A percentile compares a stretch with the other conserved stretches of the same genome.
These are phyloP conservation scores for Pilobolus umbonatus DNA, from an alignment of 192 early-diverging fungal species.

Conservation along the genomic window DNA sequence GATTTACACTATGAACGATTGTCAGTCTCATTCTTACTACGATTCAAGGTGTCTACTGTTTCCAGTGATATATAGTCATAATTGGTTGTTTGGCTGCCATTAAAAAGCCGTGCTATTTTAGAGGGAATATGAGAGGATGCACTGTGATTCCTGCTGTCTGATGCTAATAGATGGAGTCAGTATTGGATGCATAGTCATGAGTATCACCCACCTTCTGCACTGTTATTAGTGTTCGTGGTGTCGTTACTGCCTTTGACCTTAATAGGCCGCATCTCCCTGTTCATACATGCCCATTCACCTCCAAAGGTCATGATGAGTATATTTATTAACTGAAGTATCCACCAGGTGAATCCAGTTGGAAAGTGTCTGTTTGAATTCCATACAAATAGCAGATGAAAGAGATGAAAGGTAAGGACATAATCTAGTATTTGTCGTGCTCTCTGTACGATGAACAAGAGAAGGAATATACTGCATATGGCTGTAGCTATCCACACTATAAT, in stretches of 20 bases:
- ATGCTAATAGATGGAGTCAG: too few species aligned
- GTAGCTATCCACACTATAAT: constrained; percentile 62
- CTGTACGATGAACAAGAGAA: constrained; percentile 64
- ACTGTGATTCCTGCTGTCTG: too few species aligned
- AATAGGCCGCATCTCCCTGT: constrained; percentile 76
- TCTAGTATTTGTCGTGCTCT: constrained; percentile 73
- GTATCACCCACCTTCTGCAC: too few species aligned
- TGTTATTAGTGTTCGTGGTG: constrained; percentile 6
- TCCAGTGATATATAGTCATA: too few species aligned
- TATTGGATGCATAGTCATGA: too few species aligned
- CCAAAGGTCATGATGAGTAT: constrained; percentile 62
- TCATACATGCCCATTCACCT: constrained; percentile 79
- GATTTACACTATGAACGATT: too few species aligned
- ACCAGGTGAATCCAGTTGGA: constrained; percentile 67
- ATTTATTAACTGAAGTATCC: constrained; percentile 50
- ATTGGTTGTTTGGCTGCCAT: too few species aligned
- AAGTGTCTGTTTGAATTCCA: constrained; percentile 52
- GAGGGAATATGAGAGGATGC: too few species aligned
- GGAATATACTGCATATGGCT: constrained; percentile 43
- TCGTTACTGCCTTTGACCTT: constrained; percentile 20
- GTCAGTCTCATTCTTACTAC: too few species aligned
- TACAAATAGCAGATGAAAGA: constrained; percentile 59
- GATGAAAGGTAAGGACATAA: constrained; percentile 68
- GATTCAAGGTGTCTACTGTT: too few species aligned
- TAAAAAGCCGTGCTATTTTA: too few species aligned